Conservation (phyloP, 2,329 filamentous ascomycete genomes). For the Sordariomycetes sp. region DNA sequence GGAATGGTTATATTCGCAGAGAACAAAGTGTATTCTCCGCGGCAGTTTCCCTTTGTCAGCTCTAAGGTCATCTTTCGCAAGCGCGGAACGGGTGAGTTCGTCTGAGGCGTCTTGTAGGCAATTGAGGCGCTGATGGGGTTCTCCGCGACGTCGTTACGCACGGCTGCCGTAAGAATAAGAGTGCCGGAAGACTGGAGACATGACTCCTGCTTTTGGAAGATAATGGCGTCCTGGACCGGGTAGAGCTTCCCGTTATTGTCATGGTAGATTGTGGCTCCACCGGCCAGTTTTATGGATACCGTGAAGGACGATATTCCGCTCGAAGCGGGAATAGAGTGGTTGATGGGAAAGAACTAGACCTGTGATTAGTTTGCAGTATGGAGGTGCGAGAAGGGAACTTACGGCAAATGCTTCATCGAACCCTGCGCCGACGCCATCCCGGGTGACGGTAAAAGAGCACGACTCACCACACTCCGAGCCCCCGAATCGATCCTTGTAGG, state of each 20-base stretch:
- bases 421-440: conserved; percentile 38
- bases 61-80: conserved; percentile 24
- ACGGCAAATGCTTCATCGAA: conserved; percentile 48
- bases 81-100: conserved; percentile 29
- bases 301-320: conserved; percentile 53
- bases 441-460: conserved; percentile 33
- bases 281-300: conserved; percentile 35
- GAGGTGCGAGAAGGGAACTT: neutral
- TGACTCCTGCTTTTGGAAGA: conserved; percentile 46
- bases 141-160: conserved; percentile 35
- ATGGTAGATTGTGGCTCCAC: conserved; percentile 32
- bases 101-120: conserved; percentile 29
- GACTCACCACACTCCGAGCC: conserved; percentile 28
- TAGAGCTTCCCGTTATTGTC: conserved; percentile 50
- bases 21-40: conserved; percentile 38
- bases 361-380: neutral
- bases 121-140: conserved; percentile 28
- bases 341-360: conserved; percentile 32
- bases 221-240: conserved; percentile 40
- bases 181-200: conserved; percentile 34
- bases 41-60: conserved; percentile 30
- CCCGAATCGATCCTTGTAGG: conserved; percentile 45
- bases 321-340: conserved; percentile 40
- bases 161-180: conserved; percentile 33
- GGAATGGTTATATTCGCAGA: conserved; percentile 28